phyloP scores from a whole-genome alignment of 2,329 filamentous ascomycete species.

The Ceratocystis huliohia region DNA sequence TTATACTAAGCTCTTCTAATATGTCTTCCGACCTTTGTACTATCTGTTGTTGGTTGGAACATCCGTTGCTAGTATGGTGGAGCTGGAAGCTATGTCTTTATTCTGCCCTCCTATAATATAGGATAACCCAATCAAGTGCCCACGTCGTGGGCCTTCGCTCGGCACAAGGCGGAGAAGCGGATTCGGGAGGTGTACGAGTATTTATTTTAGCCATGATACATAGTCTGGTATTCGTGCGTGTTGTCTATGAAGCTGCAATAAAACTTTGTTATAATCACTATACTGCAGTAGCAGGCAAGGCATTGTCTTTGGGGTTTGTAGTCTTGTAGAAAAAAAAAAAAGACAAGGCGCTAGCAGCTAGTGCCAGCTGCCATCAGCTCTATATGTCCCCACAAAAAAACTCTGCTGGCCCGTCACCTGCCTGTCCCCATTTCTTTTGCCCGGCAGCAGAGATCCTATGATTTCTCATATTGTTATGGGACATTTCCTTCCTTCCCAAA shows the following conservation, averaged over 20 bases:
- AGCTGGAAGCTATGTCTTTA: neutral
- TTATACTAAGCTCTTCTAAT: neutral
- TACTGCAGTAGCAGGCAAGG: too few species aligned
- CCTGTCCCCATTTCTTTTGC: neutral
- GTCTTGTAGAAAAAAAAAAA: neutral
- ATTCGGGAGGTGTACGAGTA: too few species aligned
- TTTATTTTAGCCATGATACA: too few species aligned
- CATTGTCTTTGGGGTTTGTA: too few species aligned
- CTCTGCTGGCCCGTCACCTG: neutral
- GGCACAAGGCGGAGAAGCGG: too few species aligned
- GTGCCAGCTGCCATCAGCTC: neutral
- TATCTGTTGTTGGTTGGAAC: neutral
- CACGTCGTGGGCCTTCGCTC: too few species aligned
- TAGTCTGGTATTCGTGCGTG: too few species aligned
- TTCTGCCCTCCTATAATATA: neutral
- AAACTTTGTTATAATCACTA: too few species aligned
- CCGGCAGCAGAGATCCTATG: constrained; percentile 3
- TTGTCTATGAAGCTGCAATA: too few species aligned
- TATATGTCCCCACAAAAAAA: neutral
- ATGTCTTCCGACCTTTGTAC: neutral
- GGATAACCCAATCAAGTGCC: neutral
- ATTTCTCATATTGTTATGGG: neutral
- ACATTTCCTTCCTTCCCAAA: neutral
- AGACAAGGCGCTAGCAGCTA: neutral
- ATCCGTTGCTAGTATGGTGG: neutral